These are phyloP conservation scores for Kuraishia piskuri DNA, from an alignment of 805 yeast genomes.

Conservation along the genomic window DNA sequence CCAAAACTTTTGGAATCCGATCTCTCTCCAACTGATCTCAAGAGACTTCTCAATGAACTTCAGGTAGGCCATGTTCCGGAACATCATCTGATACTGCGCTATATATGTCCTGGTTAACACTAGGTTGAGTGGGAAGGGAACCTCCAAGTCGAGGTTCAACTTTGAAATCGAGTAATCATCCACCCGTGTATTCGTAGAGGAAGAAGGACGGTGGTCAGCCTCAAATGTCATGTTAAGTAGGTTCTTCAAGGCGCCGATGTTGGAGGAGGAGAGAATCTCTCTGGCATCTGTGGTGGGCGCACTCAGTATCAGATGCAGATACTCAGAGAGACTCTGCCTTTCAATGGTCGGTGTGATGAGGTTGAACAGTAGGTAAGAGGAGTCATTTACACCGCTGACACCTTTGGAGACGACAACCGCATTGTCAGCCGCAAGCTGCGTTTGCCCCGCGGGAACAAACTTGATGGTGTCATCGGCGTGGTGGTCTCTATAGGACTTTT, in stretches of 20 bases:
- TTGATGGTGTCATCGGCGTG: slow-evolving; percentile 10
- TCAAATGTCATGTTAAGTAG: slow-evolving; percentile 34
- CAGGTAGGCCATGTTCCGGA: slow-evolving; percentile 60
- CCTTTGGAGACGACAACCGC: neutral
- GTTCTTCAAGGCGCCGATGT: slow-evolving; percentile 33
- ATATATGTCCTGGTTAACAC: slow-evolving; percentile 62
- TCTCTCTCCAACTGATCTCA: slow-evolving; percentile 66
- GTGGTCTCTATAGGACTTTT: slow-evolving; percentile 18
- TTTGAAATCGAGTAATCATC: slow-evolving; percentile 39
- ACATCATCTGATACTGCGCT: slow-evolving; percentile 71
- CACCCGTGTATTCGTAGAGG: slow-evolving; percentile 21
- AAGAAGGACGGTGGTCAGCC: slow-evolving; percentile 10
- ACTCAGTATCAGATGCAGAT: slow-evolving; percentile 41
- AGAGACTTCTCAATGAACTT: slow-evolving; percentile 52
- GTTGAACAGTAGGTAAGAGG: slow-evolving; percentile 5
- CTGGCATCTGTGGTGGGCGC: slow-evolving; percentile 48
- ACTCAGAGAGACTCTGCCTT: slow-evolving; percentile 26
- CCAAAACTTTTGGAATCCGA: slow-evolving; percentile 63
- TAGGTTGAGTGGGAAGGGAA: slow-evolving; percentile 85
- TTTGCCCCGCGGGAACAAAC: neutral
- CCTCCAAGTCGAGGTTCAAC: slow-evolving; percentile 44
- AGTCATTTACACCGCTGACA: neutral
- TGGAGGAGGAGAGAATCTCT: slow-evolving; percentile 34
- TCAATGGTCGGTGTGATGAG: slow-evolving; percentile 30
- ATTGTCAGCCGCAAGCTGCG: neutral